Base-by-base conservation (phyloP, 2,329 filamentous ascomycete genomes). In the Niveomyces coronatus region DNA sequence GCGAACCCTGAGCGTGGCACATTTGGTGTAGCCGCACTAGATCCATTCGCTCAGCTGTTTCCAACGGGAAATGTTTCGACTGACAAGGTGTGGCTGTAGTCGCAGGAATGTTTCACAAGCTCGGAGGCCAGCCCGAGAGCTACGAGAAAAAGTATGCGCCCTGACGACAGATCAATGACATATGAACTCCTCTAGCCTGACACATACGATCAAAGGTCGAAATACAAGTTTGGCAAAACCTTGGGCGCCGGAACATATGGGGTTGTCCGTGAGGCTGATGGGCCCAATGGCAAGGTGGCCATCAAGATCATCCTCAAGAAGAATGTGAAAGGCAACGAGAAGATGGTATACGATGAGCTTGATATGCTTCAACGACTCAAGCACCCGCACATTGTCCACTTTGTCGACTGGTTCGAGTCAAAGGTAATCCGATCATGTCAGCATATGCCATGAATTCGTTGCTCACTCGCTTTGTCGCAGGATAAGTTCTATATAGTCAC, bases 401-500 rank as follows among this genome's bases (percentile, higher is more conserved):
- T 98, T 57, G 83, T 91, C 50, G 91, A 98, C 61, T 98, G 91
- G 89, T 98, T 98, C 57, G 91, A 98, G 66, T 96, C 89, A 40
- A 85, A 87, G 65, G 87, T 94, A 65, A 49, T 79, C 53, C 24
- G 24, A 24, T 37, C 9, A 10, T 14, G 15, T 6, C 15, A 11
- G 4, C 5, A 31, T 5, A 13, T n/a, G n/a, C n/a, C n/a, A n/a
- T n/a, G n/a, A n/a, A n/a, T n/a, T n/a, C 23, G 23, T 11, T 14
- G 9, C 19, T 32, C 10, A 28, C 37, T 43, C 19, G 39, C 41
- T 10, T 26, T 40, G 16, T 19, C 36, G 18, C 32, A 94, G 87
- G 91, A 98, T 70, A 98, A 98, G 69, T 98, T 94, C 68, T 98
- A 98, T 62, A 96, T 98, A 50, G 88, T 98, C 51, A 98, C 91